Evolutionary conservation across 345 rosid genomes (phyloP), one percentile per base, ranked within the genome.

Genomic region (Syzygium aqueum): DNA sequence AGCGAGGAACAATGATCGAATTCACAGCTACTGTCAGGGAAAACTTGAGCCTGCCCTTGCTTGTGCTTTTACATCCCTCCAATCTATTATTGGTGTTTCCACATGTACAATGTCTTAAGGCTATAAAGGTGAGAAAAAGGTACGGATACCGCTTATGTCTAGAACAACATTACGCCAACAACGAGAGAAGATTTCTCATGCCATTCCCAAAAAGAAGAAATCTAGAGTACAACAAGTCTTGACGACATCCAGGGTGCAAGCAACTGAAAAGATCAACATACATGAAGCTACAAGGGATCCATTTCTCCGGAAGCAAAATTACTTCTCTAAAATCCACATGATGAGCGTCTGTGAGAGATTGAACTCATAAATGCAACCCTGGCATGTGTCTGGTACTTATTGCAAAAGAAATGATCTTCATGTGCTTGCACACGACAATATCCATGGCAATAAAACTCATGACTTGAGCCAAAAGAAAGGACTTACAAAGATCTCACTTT

Each of bases 401-500:
- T 95, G 86, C 89, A 88, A 93, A 51, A 88, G 86, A 89, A 89
- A 37, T 51, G 84, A 90, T 85, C 88, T 88, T 92, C 90, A 85
- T 87, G 90, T 85, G 85, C 85, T 89, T 89, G 84, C 90, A 85
- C 85, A 86, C 73, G 82, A 88, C 85, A 90, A 83, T 88, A 82
- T 88, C 90, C 87, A 90, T 86, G 86, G 86, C 89, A 65, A 86
- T 85, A 88, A 87, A 90, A 87, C 85, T 88, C 90, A 56, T 77
- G 85, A 84, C 86, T 82, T 73, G 23, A 91, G 86, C 51, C 86
- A 57, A 86, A 83, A 86, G 86, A 84, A 84, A 77, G 59, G 63
- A 85, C 92, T 88, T 85, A 78, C 14, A 30, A 85, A 86, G 87
- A 89, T 80, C 89, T 96, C 93, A 92, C 89, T 92, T 94, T 89